These are phyloP conservation scores for Cercospora zeae-maydis DNA, from an alignment of 2,329 filamentous ascomycete species.

Conservation along the genomic window DNA sequence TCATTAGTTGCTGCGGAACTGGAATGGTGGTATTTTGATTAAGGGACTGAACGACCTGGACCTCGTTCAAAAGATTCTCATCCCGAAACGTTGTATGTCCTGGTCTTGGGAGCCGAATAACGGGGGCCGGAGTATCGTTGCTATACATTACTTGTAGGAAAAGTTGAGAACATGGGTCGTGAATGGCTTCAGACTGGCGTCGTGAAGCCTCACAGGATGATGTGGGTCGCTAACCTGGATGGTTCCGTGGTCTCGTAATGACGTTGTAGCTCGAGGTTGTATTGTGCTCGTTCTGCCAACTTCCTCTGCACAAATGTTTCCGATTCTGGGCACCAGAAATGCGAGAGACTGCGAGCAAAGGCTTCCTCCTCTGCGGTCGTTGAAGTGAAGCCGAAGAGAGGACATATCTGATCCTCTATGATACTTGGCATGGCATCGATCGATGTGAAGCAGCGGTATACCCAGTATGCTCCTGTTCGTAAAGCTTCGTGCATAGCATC, in stretches of 20 bases:
- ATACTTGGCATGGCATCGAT: slow-evolving; percentile 14
- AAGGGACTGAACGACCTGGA: too few relatives aligned
- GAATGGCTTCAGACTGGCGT: too few relatives aligned
- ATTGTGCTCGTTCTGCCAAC: slow-evolving; percentile 6
- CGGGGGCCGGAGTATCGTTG: too few relatives aligned
- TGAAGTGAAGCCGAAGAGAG: slow-evolving; percentile 6
- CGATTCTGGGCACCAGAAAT: not conserved
- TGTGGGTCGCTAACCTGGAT: not conserved
- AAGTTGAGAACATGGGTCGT: too few relatives aligned
- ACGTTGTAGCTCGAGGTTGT: not conserved
- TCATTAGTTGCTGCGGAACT: too few relatives aligned
- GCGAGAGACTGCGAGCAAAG: not conserved
- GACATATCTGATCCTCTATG: slow-evolving; percentile 13
- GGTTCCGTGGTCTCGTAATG: not conserved
- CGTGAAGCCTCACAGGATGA: not conserved
- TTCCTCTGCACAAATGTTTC: slow-evolving; percentile 2
- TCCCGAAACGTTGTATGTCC: too few relatives aligned
- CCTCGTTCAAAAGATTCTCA: too few relatives aligned
- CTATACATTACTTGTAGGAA: too few relatives aligned
- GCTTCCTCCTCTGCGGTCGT: slow-evolving; percentile 2
- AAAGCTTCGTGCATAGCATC: slow-evolving; percentile 4
- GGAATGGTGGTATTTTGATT: too few relatives aligned
- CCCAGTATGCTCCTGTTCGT: slow-evolving; percentile 36
- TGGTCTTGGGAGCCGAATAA: too few relatives aligned
- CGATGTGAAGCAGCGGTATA: slow-evolving; percentile 1